Percentiles rank a stretch among this genome's conserved stretches.
phyloP scores from a whole-genome alignment of 805 yeast genomes.

The Candida quercuum region DNA sequence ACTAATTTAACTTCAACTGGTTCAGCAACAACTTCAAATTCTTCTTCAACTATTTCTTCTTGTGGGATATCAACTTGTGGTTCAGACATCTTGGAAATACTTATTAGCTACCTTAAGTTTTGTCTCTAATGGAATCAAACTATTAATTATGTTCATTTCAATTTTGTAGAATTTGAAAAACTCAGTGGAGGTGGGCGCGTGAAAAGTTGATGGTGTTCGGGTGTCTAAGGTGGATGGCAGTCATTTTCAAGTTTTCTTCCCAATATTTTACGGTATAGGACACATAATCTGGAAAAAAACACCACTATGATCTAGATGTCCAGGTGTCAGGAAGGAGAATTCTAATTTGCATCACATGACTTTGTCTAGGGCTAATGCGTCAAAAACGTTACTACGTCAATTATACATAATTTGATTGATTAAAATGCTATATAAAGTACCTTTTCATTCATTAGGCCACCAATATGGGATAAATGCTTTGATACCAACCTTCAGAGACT shows the following conservation, averaged over 20 bases:
- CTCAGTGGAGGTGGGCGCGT: not conserved
- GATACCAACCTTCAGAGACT: constrained; percentile 32
- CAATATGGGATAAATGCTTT: constrained; percentile 61
- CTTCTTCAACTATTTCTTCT: constrained; percentile 51
- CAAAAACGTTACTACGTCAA: no score
- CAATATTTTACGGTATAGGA: not conserved
- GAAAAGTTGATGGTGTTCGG: constrained; percentile 1
- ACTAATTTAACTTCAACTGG: constrained; percentile 73
- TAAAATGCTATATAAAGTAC: no score
- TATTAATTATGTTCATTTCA: not conserved
- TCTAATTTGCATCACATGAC: not conserved
- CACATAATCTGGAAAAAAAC: not conserved
- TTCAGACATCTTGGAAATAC: constrained; percentile 67
- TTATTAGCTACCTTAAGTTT: constrained; percentile 1
- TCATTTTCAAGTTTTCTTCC: not conserved
- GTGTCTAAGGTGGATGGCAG: not conserved
- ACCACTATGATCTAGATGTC: not conserved
- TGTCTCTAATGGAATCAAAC: not conserved
- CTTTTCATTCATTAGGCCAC: constrained; percentile 50
- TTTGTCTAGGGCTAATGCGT: not conserved
- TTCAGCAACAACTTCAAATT: constrained; percentile 71
- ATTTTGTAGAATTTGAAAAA: constrained; percentile 4
- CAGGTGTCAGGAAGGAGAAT: not conserved
- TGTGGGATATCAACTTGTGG: constrained; percentile 45
- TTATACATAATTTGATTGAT: no score